These are phyloP conservation scores for Mastigamoeba balamuthi DNA, from an alignment of 78 protist species.

Conservation along the genomic window DNA sequence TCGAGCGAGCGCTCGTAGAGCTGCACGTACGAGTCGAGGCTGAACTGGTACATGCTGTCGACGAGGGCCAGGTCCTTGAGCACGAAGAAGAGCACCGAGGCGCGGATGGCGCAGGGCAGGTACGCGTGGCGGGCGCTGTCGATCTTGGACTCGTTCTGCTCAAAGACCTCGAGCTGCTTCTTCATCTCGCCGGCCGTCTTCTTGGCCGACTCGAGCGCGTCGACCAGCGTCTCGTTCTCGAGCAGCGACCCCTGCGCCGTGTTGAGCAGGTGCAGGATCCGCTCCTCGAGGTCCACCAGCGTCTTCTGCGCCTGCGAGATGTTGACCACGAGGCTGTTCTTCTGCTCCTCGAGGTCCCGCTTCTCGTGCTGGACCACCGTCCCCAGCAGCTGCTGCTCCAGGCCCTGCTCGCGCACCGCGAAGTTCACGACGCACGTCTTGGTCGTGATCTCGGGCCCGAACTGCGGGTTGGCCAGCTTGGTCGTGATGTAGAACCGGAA, in stretches of 20 bases:
- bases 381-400: constrained; percentile 86
- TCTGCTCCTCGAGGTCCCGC: constrained; percentile 64
- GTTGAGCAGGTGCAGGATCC: constrained; percentile 49
- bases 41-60: constrained; percentile 71
- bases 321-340: constrained; percentile 21
- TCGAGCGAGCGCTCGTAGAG: background rate
- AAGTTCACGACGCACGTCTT: constrained; percentile 54
- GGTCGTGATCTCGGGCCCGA: background rate
- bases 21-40: constrained; percentile 38
- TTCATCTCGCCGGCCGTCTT: constrained; percentile 26
- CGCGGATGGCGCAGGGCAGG: constrained; percentile 69
- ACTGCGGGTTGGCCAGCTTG: background rate
- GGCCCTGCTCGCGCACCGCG: constrained; percentile 71
- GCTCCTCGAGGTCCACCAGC: constrained; percentile 55
- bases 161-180: constrained; percentile 37
- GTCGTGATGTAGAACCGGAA: background rate
- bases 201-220: constrained; percentile 67
- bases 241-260: constrained; percentile 66
- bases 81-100: constrained; percentile 70
- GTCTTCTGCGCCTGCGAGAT: constrained; percentile 63
- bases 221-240: constrained; percentile 56
- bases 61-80: constrained; percentile 52
- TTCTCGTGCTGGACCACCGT: constrained; percentile 72
- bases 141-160: constrained; percentile 37
- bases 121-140: constrained; percentile 40